Conservation (phyloP, 2,329 filamentous ascomycete genomes). For the Apiospora kogelbergensis region DNA sequence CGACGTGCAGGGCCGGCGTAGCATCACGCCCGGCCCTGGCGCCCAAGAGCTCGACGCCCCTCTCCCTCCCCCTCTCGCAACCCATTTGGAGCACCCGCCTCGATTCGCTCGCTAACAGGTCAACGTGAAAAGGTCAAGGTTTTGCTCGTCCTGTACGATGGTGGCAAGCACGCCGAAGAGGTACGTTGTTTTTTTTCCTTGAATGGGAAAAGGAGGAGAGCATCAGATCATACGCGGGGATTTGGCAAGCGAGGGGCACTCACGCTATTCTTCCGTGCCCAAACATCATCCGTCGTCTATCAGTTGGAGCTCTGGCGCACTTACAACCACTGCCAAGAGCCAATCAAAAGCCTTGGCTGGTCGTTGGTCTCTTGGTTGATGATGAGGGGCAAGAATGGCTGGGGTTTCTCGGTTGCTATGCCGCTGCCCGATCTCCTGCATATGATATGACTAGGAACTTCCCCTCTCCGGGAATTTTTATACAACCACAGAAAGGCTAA, state of each 20-base stretch:
- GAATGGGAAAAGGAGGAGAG: background rate
- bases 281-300: background rate
- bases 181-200: slow-evolving; percentile 46
- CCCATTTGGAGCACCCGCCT: slow-evolving; percentile 40
- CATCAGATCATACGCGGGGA: background rate
- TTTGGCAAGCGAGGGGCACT: background rate
- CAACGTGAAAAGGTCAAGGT: slow-evolving; percentile 79
- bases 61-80: slow-evolving; percentile 41
- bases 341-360: background rate
- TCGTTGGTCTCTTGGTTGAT: background rate
- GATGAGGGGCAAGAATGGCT: background rate
- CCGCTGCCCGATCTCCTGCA: slow-evolving; percentile 1
- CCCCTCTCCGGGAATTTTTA: slow-evolving; percentile 14
- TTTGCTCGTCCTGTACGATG: slow-evolving; percentile 91
- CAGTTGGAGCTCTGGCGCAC: background rate
- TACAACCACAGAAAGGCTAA: slow-evolving; percentile 2
- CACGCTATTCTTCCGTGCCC: background rate
- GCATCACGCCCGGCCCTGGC: slow-evolving; percentile 25
- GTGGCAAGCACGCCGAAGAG: slow-evolving; percentile 82
- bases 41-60: slow-evolving; percentile 35
- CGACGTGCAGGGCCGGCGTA: slow-evolving; percentile 23
- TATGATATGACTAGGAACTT: slow-evolving; percentile 20
- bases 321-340: background rate
- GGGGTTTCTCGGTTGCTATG: background rate
- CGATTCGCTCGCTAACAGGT: slow-evolving; percentile 59